Percentiles rank a stretch among this genome's conserved stretches.
These are phyloP conservation scores for Acanthamoeba pearcei DNA, from an alignment of 208 protist species.

Conservation along the genomic window DNA sequence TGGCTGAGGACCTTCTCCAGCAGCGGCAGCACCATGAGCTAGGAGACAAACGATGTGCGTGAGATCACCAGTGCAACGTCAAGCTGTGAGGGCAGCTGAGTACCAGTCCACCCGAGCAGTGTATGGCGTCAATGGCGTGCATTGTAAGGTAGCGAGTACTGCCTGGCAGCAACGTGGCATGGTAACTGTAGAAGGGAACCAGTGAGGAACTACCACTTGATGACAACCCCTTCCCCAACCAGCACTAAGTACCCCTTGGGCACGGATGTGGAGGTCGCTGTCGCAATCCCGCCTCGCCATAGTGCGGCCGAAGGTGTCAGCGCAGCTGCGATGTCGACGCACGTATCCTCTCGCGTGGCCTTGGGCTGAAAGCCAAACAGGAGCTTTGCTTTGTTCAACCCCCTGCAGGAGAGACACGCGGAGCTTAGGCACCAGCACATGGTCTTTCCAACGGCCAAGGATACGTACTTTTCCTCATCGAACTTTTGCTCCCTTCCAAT, in stretches of 20 bases:
- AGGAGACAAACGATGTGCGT: not conserved
- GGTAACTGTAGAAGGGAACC: not conserved
- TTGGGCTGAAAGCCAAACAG: conserved; percentile 56
- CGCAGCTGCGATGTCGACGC: conserved; percentile 49
- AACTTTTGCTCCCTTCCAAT: not conserved
- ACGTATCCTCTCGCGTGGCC: conserved; percentile 14
- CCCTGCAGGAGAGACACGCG: not conserved
- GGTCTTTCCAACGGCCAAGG: not conserved
- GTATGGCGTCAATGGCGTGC: conserved; percentile 46
- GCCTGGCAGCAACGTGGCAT: conserved; percentile 31
- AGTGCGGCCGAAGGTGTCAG: conserved; percentile 13
- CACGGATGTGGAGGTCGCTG: conserved; percentile 5
- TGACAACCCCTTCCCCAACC: not conserved
- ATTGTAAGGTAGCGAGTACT: conserved; percentile 1
- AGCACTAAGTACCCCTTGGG: not conserved
- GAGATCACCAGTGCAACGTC: not conserved
- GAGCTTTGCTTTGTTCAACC: conserved; percentile 44
- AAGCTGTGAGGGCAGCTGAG: not conserved
- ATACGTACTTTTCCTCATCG: conserved; percentile 9
- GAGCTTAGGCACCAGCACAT: not conserved
- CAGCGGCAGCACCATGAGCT: conserved; percentile 51
- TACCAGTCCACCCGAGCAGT: conserved; percentile 26
- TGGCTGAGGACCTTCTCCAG: conserved; percentile 15
- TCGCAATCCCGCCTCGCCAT: not conserved
- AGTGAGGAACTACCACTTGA: no score